A percentile compares a stretch with the other conserved stretches of the same genome.
Evolutionary conservation across 306 rosid genomes (phyloP).

Genomic region (Gillenia trifoliata): DNA sequence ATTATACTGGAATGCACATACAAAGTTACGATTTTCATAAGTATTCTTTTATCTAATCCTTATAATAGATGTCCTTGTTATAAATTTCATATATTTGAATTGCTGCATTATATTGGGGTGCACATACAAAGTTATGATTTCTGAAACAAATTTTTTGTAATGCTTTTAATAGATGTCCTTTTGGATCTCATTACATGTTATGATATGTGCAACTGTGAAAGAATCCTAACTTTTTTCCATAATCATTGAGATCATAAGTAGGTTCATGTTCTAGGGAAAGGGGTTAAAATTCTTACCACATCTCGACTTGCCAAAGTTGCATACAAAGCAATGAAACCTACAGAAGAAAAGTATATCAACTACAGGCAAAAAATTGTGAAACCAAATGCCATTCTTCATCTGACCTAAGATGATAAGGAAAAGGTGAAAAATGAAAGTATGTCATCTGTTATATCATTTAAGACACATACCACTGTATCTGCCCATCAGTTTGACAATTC

Average conservation of each 20-base stretch:
- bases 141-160: background rate
- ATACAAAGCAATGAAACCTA: slow-evolving; percentile 90
- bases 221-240: slow-evolving; percentile 8
- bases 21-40: background rate
- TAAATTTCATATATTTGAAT: background rate
- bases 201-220: slow-evolving; percentile 15
- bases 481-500: slow-evolving; percentile 93
- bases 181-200: background rate
- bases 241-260: slow-evolving; percentile 8
- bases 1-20: background rate
- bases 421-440: background rate
- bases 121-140: background rate
- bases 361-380: background rate
- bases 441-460: background rate
- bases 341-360: slow-evolving; percentile 39
- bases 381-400: background rate
- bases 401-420: background rate
- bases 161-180: background rate
- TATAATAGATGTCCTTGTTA: background rate
- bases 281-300: slow-evolving; percentile 59
- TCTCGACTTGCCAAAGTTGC: slow-evolving; percentile 98
- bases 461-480: slow-evolving; percentile 73
- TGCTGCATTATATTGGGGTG: background rate
- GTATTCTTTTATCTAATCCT: background rate
- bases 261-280: slow-evolving; percentile 9